Conservation (phyloP, 371 early-diverging fungal species). For the Conidiobolus incongruus region DNA sequence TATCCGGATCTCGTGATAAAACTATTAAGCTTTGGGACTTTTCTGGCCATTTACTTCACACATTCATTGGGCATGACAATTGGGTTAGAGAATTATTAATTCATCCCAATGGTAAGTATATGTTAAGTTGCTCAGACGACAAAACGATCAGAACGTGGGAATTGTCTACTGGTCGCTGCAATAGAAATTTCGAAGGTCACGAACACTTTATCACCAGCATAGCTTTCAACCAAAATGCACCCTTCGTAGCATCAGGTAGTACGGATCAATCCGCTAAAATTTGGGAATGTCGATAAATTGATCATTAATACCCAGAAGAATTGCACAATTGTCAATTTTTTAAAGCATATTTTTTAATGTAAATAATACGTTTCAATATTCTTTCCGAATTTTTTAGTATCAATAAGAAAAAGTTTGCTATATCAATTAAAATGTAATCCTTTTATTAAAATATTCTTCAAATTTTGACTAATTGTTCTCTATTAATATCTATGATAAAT, state of each 20-base stretch:
- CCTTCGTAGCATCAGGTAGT: constrained; percentile 59
- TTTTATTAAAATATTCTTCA: too few species aligned
- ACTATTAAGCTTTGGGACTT: constrained; percentile 71
- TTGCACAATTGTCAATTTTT: too few species aligned
- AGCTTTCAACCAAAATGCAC: constrained; percentile 26
- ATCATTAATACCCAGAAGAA: background rate
- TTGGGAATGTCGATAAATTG: constrained; percentile 22
- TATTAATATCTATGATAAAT: too few species aligned
- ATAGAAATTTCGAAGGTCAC: constrained; percentile 63
- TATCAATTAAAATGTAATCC: too few species aligned
- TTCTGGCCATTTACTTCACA: constrained; percentile 42
- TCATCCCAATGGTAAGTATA: constrained; percentile 54
- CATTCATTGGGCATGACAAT: constrained; percentile 80
- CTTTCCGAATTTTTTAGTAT: too few species aligned
- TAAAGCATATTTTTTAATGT: too few species aligned
- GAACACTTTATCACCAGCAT: constrained; percentile 78
- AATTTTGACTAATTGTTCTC: too few species aligned
- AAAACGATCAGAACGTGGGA: constrained; percentile 79
- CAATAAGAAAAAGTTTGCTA: too few species aligned
- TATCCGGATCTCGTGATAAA: constrained; percentile 78
- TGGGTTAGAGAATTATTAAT: constrained; percentile 76
- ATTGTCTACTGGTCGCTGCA: constrained; percentile 51
- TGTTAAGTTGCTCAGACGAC: constrained; percentile 68
- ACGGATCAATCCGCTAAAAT: constrained; percentile 54
- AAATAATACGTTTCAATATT: too few species aligned